A percentile compares a stretch with the other conserved stretches of the same genome.
phyloP scores from a whole-genome alignment of 2,329 filamentous ascomycete genomes.

The Trichoderma afroharzianum region DNA sequence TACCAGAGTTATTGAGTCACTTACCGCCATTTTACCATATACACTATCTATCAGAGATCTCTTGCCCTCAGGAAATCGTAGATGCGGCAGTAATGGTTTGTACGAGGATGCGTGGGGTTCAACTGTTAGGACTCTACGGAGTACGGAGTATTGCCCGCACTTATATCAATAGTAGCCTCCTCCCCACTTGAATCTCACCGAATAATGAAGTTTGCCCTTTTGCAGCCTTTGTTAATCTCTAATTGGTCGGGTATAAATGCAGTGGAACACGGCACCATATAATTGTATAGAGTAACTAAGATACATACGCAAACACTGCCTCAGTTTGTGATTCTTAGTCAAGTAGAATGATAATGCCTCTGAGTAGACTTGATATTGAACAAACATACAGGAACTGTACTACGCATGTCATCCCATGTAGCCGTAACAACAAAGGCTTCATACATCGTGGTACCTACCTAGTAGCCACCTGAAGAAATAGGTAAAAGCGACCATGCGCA shows the following conservation, averaged over 20 bases:
- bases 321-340: background rate
- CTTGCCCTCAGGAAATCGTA: background rate
- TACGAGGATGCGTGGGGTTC: background rate
- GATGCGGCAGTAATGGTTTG: background rate
- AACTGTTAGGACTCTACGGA: background rate
- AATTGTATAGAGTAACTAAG: background rate
- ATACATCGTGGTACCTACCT: background rate
- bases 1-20: background rate
- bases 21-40: slow-evolving; percentile 24
- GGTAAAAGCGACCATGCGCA: background rate
- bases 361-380: background rate
- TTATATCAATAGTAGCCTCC: background rate
- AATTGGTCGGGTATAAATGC: background rate
- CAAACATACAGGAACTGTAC: background rate
- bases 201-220: background rate
- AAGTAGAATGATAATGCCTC: background rate
- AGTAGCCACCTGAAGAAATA: background rate
- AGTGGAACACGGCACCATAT: background rate
- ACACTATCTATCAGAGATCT: background rate
- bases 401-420: background rate
- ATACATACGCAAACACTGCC: background rate
- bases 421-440: background rate
- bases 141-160: background rate
- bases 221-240: background rate
- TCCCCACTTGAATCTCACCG: slow-evolving; percentile 3